Base-by-base conservation (phyloP, 164 flowering plant species). In the Liquidambar formosana region DNA sequence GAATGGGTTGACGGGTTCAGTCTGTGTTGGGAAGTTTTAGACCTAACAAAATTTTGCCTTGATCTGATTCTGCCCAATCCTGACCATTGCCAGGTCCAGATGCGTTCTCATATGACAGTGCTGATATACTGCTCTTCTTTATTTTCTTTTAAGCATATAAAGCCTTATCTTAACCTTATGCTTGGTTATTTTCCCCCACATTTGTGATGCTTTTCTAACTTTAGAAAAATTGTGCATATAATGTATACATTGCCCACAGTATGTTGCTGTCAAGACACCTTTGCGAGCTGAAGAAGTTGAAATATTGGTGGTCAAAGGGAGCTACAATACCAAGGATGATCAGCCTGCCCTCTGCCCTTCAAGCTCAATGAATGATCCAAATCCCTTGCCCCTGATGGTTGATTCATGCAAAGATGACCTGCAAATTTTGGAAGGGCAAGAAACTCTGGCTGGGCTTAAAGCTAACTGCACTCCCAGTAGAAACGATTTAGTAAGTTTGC, bases 231-330 rank as follows among this genome's bases (percentile, higher is more conserved):
- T 2, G 2, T 33, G 41, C 41, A 33, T 33, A 6, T 33, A 33
- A 33, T 33, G 41, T 33, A 10, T 70, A 1, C 46, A 46, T 63
- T 44, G 47, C 61, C 5, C 48, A 18, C 71, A 79, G 85, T 79
- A 74, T 70, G 69, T 82, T 22, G 72, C 85, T 23, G 66, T 46
- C 18, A 73, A 82, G 61, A 79, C 75, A 43, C 62, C 69, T 41
- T 60, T 75, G 68, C 65, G 57, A 58, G 77, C 72, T 67, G 82
- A 75, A 70, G 79, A 82, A 53, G 73, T 79, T 16, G 82, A 79
- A 73, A 74, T 82, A 28, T 44, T 79, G 53, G 23, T 66, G 44
- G 69, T 70, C 1, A 73, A 74, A 38, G 74, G 71, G 44, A 11
- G 19, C 3, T 14, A 60, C 21, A 21, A 46, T 46, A 5, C 71